Percentiles rank a stretch among this genome's conserved stretches.
Evolutionary conservation across 768 basidiomycete genomes (phyloP).

Genomic region (Mycena maculata): DNA sequence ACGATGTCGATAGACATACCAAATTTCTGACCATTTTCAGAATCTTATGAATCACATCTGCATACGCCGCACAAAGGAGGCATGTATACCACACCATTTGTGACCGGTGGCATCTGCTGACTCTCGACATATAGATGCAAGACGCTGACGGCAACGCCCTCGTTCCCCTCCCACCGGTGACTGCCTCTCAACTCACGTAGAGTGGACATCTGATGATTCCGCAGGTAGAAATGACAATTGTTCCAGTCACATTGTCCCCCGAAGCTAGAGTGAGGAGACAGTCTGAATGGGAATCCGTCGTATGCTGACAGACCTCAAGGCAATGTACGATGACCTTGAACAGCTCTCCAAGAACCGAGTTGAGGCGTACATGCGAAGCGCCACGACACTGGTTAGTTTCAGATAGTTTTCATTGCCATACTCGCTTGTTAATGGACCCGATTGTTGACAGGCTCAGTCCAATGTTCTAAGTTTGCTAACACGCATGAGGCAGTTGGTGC

Average conservation of each 20-base stretch:
- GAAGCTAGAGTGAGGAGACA: slow-evolving; percentile 68
- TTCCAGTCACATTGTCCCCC: slow-evolving; percentile 73
- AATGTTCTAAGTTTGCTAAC: slow-evolving; percentile 87
- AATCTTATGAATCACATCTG: slow-evolving; percentile 79
- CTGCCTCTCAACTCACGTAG: slow-evolving; percentile 5
- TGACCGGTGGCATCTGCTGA: not conserved
- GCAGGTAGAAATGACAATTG: slow-evolving; percentile 81
- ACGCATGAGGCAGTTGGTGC: slow-evolving; percentile 83
- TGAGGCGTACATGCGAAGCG: slow-evolving; percentile 61
- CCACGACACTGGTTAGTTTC: slow-evolving; percentile 55
- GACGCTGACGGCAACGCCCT: slow-evolving; percentile 79
- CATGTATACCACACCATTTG: slow-evolving; percentile 32
- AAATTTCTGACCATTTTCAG: slow-evolving; percentile 8
- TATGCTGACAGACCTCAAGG: slow-evolving; percentile 45
- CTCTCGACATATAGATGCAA: slow-evolving; percentile 72
- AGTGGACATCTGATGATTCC: slow-evolving; percentile 4
- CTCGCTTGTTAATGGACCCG: slow-evolving; percentile 14
- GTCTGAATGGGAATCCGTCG: not conserved
- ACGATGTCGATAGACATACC: not conserved
- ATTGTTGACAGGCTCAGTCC: slow-evolving; percentile 62
- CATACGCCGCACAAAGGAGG: slow-evolving; percentile 88
- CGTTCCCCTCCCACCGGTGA: slow-evolving; percentile 79
- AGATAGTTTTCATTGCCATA: not conserved
- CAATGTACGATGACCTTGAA: slow-evolving; percentile 78
- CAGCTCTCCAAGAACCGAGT: slow-evolving; percentile 71